A percentile compares a stretch with the other conserved stretches of the same genome.
phyloP scores from a whole-genome alignment of 345 rosid species.

The Rhizophora apiculata region DNA sequence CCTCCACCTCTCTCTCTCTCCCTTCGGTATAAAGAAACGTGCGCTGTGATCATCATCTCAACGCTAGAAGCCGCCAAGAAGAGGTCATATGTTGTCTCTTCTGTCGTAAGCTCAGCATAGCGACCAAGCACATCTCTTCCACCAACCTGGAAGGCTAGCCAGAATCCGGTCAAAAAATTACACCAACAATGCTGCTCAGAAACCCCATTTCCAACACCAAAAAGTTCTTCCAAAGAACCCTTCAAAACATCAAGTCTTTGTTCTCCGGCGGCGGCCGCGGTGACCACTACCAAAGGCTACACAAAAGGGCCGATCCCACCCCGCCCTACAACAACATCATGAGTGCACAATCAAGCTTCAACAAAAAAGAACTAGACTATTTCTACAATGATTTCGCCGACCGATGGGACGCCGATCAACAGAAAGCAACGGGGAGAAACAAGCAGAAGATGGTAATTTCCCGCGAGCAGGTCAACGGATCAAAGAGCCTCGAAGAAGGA shows the following conservation, averaged over 20 bases:
- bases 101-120: no score
- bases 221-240: constrained; percentile 55
- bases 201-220: constrained; percentile 56
- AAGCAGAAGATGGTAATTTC: constrained; percentile 17
- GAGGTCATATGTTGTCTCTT: neutral
- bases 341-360: constrained; percentile 14
- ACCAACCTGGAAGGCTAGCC: neutral
- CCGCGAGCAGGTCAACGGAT: neutral
- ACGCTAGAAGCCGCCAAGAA: neutral
- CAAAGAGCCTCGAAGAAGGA: neutral
- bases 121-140: no score
- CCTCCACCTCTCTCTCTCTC: constrained; percentile 10
- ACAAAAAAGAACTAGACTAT: constrained; percentile 29
- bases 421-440: constrained; percentile 15
- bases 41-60: constrained; percentile 7
- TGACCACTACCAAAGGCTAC: constrained; percentile 51
- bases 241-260: constrained; percentile 50
- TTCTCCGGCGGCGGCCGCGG: constrained; percentile 31
- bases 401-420: constrained; percentile 26
- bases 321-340: constrained; percentile 22
- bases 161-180: neutral
- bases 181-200: constrained; percentile 49
- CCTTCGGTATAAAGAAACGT: constrained; percentile 22
- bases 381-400: constrained; percentile 37
- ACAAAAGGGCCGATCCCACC: constrained; percentile 27